Percentiles rank a stretch among this genome's conserved stretches.
Evolutionary conservation across 768 basidiomycete genomes (phyloP).

Genomic region (Hemileccinum impolitum): DNA sequence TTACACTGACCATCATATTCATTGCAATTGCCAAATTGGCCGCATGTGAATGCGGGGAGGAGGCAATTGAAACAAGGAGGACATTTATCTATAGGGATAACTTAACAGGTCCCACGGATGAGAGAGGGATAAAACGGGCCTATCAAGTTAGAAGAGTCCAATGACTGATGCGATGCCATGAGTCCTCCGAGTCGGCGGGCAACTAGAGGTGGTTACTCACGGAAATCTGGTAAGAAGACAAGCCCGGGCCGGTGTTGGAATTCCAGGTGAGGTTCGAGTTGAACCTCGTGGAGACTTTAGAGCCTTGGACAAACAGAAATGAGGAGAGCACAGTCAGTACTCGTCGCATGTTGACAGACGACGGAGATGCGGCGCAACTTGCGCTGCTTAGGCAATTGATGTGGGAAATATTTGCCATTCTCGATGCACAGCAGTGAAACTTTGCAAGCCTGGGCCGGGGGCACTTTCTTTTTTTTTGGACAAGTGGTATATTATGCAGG

Average conservation of each 20-base stretch:
- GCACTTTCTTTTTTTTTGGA: no score
- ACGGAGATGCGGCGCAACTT: background rate
- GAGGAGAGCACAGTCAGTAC: slow-evolving; percentile 14
- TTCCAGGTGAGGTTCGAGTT: slow-evolving; percentile 18
- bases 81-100: slow-evolving; percentile 46
- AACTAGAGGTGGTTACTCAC: slow-evolving; percentile 15
- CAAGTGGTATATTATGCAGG: no score
- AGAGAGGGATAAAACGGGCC: slow-evolving; percentile 4
- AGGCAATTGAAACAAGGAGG: slow-evolving; percentile 97
- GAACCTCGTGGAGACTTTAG: slow-evolving; percentile 2
- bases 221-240: slow-evolving; percentile 25
- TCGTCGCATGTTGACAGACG: slow-evolving; percentile 23
- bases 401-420: slow-evolving; percentile 13
- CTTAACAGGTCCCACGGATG: background rate
- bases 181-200: slow-evolving; percentile 10
- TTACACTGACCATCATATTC: slow-evolving; percentile 93
- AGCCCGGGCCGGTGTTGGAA: slow-evolving; percentile 6
- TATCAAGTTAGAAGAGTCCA: slow-evolving; percentile 16
- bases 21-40: slow-evolving; percentile 89
- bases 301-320: slow-evolving; percentile 3
- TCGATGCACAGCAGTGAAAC: no score
- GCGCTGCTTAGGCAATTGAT: background rate
- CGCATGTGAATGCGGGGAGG: slow-evolving; percentile 86
- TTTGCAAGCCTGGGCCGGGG: no score
- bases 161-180: slow-evolving; percentile 14